Evolutionary conservation across 805 yeast genomes (phyloP), one percentile per base, ranked within the genome.

Genomic region (Teunomyces lycoperdinae): DNA sequence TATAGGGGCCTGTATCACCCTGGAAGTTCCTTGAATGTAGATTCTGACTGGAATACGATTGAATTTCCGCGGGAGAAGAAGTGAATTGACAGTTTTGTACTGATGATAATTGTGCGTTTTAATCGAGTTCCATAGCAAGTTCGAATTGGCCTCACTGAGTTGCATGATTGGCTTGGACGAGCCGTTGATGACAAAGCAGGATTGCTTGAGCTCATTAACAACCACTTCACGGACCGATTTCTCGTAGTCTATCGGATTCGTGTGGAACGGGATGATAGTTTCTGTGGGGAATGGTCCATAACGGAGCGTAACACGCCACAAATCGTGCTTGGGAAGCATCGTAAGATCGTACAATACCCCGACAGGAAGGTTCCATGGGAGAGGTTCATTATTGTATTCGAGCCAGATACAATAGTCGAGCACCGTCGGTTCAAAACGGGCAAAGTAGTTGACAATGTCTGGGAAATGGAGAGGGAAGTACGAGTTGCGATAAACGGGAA

Each of bases 191-290:
- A 89, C 80, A 58, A 76, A 89, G 57, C 89, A 82, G 4, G 89
- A 78, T 59, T 92, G 97, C 58, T 94, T 92, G 61, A 89, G 67
- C 50, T 83, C 89, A 60, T 92, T 90, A 50, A 83, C 68, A 84
- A 94, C 84, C 43, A 79, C 75, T 44, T 75, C 78, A 40, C 66
- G 73, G 49, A 81, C 53, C 9, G 73, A 59, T 20, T 57, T 51
- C 31, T 56, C 50, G 53, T 68, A 69, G 47, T 62, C 58, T 2
- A 52, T 46, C 14, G 41, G 41, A 10, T 24, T 26, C 5, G 27
- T 38, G 41, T 38, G 9, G 44, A 66, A 64, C 4, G 76, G 76
- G 4, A 70, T 62, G 7, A 71, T 58, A 16, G 58, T 30, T 4
- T 60, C 61, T 1, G 42, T n/a, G 2, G 76, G 76, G 47, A 64